Conservation (phyloP, 805 yeast species). For the Pachysolen tannophilus region DNA sequence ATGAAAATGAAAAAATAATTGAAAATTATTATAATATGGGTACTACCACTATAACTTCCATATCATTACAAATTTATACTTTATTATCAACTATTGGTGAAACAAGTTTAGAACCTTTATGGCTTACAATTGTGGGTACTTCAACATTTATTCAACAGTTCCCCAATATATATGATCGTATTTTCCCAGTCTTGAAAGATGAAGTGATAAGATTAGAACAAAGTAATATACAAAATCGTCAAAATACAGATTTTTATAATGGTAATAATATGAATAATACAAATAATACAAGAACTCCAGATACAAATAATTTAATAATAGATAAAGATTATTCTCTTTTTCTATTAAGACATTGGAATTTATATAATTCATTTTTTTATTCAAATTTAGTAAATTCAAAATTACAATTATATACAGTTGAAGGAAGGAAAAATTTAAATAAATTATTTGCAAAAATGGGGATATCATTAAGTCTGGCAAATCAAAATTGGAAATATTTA, state of each 20-base stretch:
- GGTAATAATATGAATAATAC: constrained; percentile 1
- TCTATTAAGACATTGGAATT: constrained; percentile 84
- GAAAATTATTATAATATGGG: constrained; percentile 83
- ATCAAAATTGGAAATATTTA: constrained; percentile 89
- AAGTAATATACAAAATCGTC: too few relatives aligned
- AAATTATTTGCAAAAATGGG: constrained; percentile 97
- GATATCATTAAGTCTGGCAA: constrained; percentile 78
- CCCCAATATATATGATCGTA: constrained; percentile 64
- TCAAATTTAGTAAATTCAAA: constrained; percentile 90
- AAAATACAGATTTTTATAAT: too few relatives aligned
- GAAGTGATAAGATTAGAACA: constrained; percentile 69
- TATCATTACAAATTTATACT: constrained; percentile 74
- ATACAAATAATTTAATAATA: constrained; percentile 37
- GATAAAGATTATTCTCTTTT: constrained; percentile 85
- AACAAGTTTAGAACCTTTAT: constrained; percentile 56
- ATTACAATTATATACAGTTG: constrained; percentile 82
- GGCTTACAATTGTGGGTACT: constrained; percentile 88
- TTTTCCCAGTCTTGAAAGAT: constrained; percentile 69
- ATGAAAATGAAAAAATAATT: constrained; percentile 43
- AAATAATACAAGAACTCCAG: constrained; percentile 22
- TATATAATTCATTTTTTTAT: constrained; percentile 84
- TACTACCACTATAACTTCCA: constrained; percentile 64
- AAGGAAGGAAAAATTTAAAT: constrained; percentile 78
- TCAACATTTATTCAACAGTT: constrained; percentile 68
- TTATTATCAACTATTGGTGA: constrained; percentile 78